These are phyloP conservation scores for Pyracantha coccinea DNA, from an alignment of 331 rosid species.

Conservation along the genomic window DNA sequence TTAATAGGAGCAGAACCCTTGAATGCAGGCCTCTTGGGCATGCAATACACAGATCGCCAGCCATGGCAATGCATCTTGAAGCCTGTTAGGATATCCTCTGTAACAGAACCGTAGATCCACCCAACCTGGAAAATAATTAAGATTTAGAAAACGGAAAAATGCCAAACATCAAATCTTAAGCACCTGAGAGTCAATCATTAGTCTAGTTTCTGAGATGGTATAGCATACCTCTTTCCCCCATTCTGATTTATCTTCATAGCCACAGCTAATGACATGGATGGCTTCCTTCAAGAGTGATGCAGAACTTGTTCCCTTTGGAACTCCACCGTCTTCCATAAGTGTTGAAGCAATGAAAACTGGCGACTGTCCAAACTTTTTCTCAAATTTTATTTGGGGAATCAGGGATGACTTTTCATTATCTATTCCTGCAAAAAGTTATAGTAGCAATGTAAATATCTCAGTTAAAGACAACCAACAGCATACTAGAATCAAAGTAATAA, in stretches of 20 bases:
- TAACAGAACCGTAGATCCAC: conserved; percentile 85
- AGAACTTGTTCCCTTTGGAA: conserved; percentile 41
- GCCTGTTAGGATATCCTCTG: conserved; percentile 80
- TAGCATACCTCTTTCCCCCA: conserved; percentile 87
- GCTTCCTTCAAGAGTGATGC: conserved; percentile 83
- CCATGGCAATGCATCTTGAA: conserved; percentile 97
- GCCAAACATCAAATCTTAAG: not conserved
- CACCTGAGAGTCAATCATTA: not conserved
- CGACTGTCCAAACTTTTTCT: conserved; percentile 79
- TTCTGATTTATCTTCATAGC: conserved; percentile 88
- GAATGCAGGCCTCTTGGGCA: conserved; percentile 67
- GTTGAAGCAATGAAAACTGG: conserved; percentile 62
- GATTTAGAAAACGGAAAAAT: not conserved
- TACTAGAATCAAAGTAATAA: not conserved
- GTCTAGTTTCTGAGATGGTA: not conserved
- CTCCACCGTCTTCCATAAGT: conserved; percentile 52
- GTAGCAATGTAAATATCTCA: not conserved
- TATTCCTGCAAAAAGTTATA: conserved; percentile 27
- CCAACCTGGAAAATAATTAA: conserved; percentile 48
- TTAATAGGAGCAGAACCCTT: conserved; percentile 53
- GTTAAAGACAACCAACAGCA: not conserved
- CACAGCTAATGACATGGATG: conserved; percentile 81
- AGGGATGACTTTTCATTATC: conserved; percentile 38
- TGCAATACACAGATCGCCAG: conserved; percentile 86
- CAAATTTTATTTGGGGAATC: conserved; percentile 49